These are phyloP conservation scores for Dactylellina sp. DNA, from an alignment of 2,329 filamentous ascomycete genomes.

Conservation along the genomic window DNA sequence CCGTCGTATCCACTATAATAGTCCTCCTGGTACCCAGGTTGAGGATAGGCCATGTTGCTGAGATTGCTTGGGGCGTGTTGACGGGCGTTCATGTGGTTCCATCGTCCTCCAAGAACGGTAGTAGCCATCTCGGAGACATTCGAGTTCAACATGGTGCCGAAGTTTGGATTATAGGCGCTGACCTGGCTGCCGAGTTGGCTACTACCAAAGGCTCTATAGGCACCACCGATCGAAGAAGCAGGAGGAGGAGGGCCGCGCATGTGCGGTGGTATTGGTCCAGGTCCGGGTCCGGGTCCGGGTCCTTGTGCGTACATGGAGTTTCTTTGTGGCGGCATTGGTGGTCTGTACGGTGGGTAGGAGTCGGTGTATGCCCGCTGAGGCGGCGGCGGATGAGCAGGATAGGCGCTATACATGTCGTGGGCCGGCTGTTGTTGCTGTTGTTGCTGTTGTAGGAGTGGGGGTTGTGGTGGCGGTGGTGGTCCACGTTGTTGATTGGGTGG, in stretches of 20 bases:
- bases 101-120: constrained; percentile 49
- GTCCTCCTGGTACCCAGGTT: constrained; percentile 40
- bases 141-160: constrained; percentile 50
- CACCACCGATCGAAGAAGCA: constrained; percentile 30
- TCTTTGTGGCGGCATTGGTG: constrained; percentile 29
- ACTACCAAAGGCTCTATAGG: constrained; percentile 37
- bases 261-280: neutral
- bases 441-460: constrained; percentile 19
- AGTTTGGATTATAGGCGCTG: constrained; percentile 49
- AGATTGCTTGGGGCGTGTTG: constrained; percentile 48
- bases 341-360: constrained; percentile 39
- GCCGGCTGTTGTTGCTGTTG: constrained; percentile 19
- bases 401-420: constrained; percentile 27
- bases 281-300: neutral
- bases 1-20: constrained; percentile 46
- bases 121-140: constrained; percentile 44
- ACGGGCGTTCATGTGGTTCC: constrained; percentile 25
- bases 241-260: constrained; percentile 22
- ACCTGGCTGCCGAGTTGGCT: constrained; percentile 34
- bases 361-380: constrained; percentile 36
- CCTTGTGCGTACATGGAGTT: constrained; percentile 47
- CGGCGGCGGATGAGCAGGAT: constrained; percentile 32
- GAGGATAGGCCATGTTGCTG: constrained; percentile 44
- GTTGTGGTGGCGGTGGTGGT: constrained; percentile 34
- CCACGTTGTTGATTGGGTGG: constrained; percentile 27